A percentile compares a stretch with the other conserved stretches of the same genome.
phyloP scores from a whole-genome alignment of 164 flowering plant species.

The Liriodendron chinense region DNA sequence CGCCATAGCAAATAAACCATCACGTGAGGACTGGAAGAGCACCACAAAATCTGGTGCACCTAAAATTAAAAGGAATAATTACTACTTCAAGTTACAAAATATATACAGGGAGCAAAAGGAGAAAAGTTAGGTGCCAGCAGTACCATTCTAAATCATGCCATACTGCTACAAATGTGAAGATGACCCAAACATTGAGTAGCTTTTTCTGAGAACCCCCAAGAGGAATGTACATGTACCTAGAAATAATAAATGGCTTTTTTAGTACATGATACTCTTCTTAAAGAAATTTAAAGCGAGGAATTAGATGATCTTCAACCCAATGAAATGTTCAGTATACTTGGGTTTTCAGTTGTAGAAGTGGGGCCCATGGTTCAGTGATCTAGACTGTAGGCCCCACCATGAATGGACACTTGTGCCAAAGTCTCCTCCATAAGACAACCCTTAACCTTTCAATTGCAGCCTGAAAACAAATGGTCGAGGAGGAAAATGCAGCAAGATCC shows the following conservation, averaged over 20 bases:
- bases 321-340: neutral
- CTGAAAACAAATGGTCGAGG: neutral
- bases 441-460: neutral
- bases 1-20: slow-evolving; percentile 10
- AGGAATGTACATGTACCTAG: slow-evolving; percentile 93
- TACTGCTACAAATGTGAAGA: slow-evolving; percentile 97
- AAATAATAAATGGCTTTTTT: slow-evolving; percentile 2
- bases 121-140: slow-evolving; percentile 3
- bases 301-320: neutral
- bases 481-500: slow-evolving; percentile 2
- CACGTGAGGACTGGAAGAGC: slow-evolving; percentile 1
- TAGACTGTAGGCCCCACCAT: neutral
- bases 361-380: neutral
- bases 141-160: slow-evolving; percentile 99
- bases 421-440: neutral
- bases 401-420: neutral
- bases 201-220: slow-evolving; percentile 88
- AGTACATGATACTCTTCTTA: neutral
- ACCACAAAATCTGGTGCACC: neutral
- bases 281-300: neutral
- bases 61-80: neutral
- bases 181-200: slow-evolving; percentile 82
- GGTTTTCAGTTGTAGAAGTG: neutral
- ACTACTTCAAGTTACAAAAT: neutral
- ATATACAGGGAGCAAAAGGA: slow-evolving; percentile 1